phyloP scores from a whole-genome alignment of 2,329 filamentous ascomycete genomes.

The Meredithiella fracta region DNA sequence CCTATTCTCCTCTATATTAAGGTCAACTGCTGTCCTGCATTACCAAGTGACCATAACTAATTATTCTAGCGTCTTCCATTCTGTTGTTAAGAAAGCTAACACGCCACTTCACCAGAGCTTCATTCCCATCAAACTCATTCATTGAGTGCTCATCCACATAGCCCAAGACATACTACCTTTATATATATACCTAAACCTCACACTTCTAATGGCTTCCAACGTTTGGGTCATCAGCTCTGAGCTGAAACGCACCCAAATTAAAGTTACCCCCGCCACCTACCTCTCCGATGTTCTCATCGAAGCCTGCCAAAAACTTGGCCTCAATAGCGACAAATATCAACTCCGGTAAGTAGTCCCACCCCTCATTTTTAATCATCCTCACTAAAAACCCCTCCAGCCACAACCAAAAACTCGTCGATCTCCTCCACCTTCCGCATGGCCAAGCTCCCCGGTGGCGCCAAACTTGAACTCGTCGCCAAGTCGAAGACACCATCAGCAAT shows the following conservation, averaged over 20 bases:
- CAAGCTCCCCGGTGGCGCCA: slow-evolving; percentile 69
- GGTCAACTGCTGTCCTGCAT: neutral
- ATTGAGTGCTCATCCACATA: too few relatives aligned
- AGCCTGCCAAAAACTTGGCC: slow-evolving; percentile 67
- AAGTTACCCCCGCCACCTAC: slow-evolving; percentile 66
- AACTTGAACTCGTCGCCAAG: slow-evolving; percentile 76
- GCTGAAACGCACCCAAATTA: slow-evolving; percentile 61
- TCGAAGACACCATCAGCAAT: slow-evolving; percentile 75
- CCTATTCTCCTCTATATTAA: too few relatives aligned
- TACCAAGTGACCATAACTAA: neutral
- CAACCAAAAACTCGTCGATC: slow-evolving; percentile 71
- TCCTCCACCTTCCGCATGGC: slow-evolving; percentile 73
- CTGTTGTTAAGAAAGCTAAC: neutral
- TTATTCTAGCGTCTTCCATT: neutral
- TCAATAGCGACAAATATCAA: slow-evolving; percentile 56
- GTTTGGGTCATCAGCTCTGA: slow-evolving; percentile 76
- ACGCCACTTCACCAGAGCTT: too few relatives aligned
- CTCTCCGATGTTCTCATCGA: slow-evolving; percentile 75
- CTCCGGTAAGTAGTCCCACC: slow-evolving; percentile 45
- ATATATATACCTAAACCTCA: neutral
- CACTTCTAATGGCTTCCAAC: slow-evolving; percentile 57
- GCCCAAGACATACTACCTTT: neutral
- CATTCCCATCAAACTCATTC: neutral
- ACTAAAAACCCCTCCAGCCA: slow-evolving; percentile 32
- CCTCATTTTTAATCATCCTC: neutral